Evolutionary conservation across 495 filamentous ascomycete species (phyloP).

Genomic region (Trichoderma parareesei): DNA sequence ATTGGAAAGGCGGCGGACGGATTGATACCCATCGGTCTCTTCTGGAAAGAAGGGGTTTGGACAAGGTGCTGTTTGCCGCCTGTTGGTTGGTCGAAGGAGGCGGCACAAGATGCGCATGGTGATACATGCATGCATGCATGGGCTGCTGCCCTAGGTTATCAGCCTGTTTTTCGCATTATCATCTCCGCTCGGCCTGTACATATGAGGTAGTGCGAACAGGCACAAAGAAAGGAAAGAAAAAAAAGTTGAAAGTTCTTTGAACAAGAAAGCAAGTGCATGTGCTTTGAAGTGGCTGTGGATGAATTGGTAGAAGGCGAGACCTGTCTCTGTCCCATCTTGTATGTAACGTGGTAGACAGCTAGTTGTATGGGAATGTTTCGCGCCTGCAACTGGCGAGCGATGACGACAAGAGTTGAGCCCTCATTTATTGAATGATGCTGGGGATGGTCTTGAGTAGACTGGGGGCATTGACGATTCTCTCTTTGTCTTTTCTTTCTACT

Average conservation of each 20-base stretch:
- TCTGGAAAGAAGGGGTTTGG: constrained; percentile 4
- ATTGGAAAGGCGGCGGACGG: constrained; percentile 1
- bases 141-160: background rate
- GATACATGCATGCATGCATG: background rate
- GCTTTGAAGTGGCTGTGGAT: background rate
- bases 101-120: too few species aligned
- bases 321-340: constrained; percentile 3
- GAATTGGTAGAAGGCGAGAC: background rate
- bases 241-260: constrained; percentile 14
- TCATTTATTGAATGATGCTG: background rate
- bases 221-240: constrained; percentile 13
- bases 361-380: background rate
- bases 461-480: background rate
- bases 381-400: constrained; percentile 3
- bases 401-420: background rate
- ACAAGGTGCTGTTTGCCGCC: background rate
- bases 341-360: constrained; percentile 7
- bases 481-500: too few species aligned
- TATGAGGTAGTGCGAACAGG: constrained; percentile 9
- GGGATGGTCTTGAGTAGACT: background rate
- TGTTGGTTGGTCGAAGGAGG: background rate
- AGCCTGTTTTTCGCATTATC: background rate
- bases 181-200: constrained; percentile 2
- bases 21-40: constrained; percentile 10
- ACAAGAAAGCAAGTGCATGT: background rate